Conservation (phyloP, 2,329 filamentous ascomycete species). For the Coniochaeta pulveracea region DNA sequence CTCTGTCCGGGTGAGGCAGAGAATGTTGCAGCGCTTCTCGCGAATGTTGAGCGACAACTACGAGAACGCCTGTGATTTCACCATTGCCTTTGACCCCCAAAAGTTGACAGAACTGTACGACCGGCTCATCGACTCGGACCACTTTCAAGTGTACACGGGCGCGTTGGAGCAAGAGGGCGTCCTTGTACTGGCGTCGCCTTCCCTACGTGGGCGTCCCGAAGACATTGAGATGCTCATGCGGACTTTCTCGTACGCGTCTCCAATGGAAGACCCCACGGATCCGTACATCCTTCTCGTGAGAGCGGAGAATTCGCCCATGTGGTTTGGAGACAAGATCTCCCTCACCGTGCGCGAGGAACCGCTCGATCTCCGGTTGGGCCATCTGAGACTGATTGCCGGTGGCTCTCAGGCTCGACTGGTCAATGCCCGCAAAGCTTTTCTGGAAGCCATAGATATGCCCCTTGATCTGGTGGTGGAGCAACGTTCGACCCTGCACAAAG, state of each 20-base stretch:
- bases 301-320: constrained; percentile 67
- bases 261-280: constrained; percentile 61
- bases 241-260: constrained; percentile 45
- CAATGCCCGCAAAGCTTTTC: constrained; percentile 67
- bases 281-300: constrained; percentile 79
- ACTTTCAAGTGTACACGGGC: constrained; percentile 73
- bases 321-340: constrained; percentile 68
- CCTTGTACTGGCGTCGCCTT: constrained; percentile 75
- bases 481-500: constrained; percentile 83
- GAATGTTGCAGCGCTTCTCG: constrained; percentile 93
- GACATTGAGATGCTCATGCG: constrained; percentile 81
- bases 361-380: constrained; percentile 76
- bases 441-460: constrained; percentile 69
- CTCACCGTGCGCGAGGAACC: constrained; percentile 65
- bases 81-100: constrained; percentile 59
- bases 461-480: constrained; percentile 86
- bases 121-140: constrained; percentile 67
- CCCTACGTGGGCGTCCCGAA: constrained; percentile 60
- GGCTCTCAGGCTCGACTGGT: constrained; percentile 70
- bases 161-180: constrained; percentile 63
- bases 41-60: constrained; percentile 85
- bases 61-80: constrained; percentile 94
- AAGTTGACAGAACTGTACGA: constrained; percentile 69
- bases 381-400: constrained; percentile 79
- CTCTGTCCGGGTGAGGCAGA: constrained; percentile 88